Evolutionary conservation across 2,329 filamentous ascomycete genomes (phyloP).

Genomic region (Colletotrichum orbiculare): DNA sequence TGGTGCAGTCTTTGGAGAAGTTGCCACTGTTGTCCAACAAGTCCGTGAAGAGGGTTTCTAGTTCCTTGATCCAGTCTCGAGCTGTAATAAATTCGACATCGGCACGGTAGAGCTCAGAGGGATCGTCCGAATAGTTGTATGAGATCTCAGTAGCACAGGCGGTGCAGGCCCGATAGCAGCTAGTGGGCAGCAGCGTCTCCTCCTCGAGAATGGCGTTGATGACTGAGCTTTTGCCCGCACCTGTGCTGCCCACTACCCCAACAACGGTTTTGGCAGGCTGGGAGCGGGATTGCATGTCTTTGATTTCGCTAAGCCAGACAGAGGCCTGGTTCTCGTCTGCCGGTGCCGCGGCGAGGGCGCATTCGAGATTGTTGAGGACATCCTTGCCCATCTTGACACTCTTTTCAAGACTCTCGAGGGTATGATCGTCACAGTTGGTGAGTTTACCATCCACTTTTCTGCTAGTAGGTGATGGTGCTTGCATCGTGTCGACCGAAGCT

Average conservation of each 20-base stretch:
- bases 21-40: conserved; percentile 54
- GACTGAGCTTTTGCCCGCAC: conserved; percentile 70
- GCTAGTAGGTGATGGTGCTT: too few species aligned
- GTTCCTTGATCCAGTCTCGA: conserved; percentile 64
- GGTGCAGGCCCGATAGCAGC: conserved; percentile 70
- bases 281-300: conserved; percentile 41
- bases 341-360: conserved; percentile 3
- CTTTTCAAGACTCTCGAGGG: conserved; percentile 21
- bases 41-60: conserved; percentile 60
- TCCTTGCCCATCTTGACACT: conserved; percentile 20
- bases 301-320: conserved; percentile 25
- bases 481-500: too few species aligned
- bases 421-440: conserved; percentile 2
- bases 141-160: conserved; percentile 70
- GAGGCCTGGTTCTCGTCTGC: conserved; percentile 12
- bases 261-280: conserved; percentile 53
- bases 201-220: conserved; percentile 74
- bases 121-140: conserved; percentile 61
- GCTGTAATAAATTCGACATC: conserved; percentile 68
- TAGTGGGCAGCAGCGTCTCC: conserved; percentile 58
- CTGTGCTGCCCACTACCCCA: conserved; percentile 72
- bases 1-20: conserved; percentile 48
- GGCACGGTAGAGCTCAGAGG: conserved; percentile 56
- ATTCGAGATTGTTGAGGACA: conserved; percentile 22
- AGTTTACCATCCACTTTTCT: background rate